These are phyloP conservation scores for Spatholobus suberectus DNA, from an alignment of 306 rosid species.

Conservation along the genomic window DNA sequence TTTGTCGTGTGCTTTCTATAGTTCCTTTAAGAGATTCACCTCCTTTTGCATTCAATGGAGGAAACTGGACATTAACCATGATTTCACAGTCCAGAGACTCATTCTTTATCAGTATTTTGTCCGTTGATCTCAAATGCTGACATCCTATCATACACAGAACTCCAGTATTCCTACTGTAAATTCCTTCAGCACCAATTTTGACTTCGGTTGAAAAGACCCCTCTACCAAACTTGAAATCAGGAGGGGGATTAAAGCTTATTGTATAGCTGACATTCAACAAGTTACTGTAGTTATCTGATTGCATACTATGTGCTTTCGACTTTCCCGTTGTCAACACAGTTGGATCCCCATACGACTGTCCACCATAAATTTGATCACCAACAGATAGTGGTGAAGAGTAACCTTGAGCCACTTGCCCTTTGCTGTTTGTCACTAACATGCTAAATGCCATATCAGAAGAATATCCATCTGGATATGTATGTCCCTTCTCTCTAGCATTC, in stretches of 20 bases:
- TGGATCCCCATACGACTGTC: conserved; percentile 44
- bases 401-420: conserved; percentile 71
- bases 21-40: conserved; percentile 62
- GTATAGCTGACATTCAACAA: conserved; percentile 67
- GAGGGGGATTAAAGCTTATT: conserved; percentile 53
- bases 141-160: conserved; percentile 85
- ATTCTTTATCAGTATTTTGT: conserved; percentile 48
- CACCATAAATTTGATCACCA: conserved; percentile 49
- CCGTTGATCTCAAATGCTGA: conserved; percentile 51
- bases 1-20: conserved; percentile 70
- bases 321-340: conserved; percentile 19
- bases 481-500: conserved; percentile 51
- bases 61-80: conserved; percentile 63
- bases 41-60: conserved; percentile 60
- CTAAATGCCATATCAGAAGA: conserved; percentile 74
- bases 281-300: conserved; percentile 25
- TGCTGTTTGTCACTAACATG: conserved; percentile 61
- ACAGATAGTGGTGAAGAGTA: conserved; percentile 67
- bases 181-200: conserved; percentile 80
- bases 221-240: conserved; percentile 51
- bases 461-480: conserved; percentile 64
- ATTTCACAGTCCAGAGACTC: conserved; percentile 75
- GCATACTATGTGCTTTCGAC: conserved; percentile 21
- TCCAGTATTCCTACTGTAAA: conserved; percentile 68
- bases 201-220: conserved; percentile 44